These are phyloP conservation scores for Phytophthora meadii DNA, from an alignment of 352 stramenopile species.

Conservation along the genomic window DNA sequence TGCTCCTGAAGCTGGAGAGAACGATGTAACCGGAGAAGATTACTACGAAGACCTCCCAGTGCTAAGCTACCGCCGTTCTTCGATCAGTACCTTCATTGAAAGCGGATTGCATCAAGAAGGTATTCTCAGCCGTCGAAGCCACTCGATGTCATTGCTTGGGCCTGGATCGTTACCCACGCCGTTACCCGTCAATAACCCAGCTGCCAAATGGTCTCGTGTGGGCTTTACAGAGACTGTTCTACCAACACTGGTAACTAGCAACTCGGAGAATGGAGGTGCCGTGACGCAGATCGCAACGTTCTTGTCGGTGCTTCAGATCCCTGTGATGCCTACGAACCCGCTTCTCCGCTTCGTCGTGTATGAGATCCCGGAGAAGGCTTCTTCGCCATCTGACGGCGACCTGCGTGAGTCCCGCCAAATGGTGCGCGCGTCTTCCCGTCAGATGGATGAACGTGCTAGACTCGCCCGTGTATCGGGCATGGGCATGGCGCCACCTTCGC, in stretches of 20 bases:
- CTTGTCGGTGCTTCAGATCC: constrained; percentile 81
- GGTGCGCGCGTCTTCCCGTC: constrained; percentile 53
- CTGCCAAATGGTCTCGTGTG: constrained; percentile 68
- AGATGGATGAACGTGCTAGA: constrained; percentile 64
- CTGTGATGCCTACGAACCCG: constrained; percentile 64
- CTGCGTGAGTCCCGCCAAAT: constrained; percentile 33
- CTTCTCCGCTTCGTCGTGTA: constrained; percentile 86
- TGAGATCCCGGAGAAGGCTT: constrained; percentile 65
- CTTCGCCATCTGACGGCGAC: constrained; percentile 32
- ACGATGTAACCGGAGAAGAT: constrained; percentile 62
- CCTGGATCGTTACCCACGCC: constrained; percentile 32
- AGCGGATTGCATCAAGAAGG: constrained; percentile 72
- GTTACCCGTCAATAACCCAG: constrained; percentile 33
- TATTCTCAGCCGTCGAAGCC: constrained; percentile 57
- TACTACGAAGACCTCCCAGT: constrained; percentile 59
- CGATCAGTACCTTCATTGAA: constrained; percentile 80
- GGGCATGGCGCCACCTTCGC: constrained; percentile 59
- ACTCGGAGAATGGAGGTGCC: constrained; percentile 25
- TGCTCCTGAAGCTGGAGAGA: constrained; percentile 42
- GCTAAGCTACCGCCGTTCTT: constrained; percentile 60
- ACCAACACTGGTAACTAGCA: constrained; percentile 57
- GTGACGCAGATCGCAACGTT: constrained; percentile 75
- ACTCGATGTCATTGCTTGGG: constrained; percentile 54
- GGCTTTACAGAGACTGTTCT: constrained; percentile 83
- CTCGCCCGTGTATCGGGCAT: constrained; percentile 65